Percentiles rank a stretch among this genome's conserved stretches.
Conservation (phyloP, 106 monocot genomes). For the Apostasia ramifera region DNA sequence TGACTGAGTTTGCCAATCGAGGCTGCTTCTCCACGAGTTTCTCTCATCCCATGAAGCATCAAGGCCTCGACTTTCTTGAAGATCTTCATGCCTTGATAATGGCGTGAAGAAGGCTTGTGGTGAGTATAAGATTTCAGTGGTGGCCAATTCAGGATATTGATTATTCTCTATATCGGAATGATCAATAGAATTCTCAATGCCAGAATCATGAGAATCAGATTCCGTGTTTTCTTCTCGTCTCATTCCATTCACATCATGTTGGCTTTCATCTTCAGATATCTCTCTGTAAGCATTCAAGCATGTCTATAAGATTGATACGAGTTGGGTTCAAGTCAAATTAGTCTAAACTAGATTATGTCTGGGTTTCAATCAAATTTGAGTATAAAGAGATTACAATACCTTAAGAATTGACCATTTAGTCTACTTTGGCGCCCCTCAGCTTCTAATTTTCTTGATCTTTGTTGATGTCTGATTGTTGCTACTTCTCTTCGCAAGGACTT, state of each 20-base stretch:
- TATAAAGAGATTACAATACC: not conserved
- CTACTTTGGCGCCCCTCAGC: not conserved
- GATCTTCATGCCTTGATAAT: conserved; percentile 11
- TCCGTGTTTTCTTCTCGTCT: not conserved
- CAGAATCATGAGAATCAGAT: too few relatives aligned
- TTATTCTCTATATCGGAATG: not conserved
- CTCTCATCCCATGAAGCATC: conserved; percentile 31
- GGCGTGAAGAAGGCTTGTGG: conserved; percentile 8
- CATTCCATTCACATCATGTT: not conserved
- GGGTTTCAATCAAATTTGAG: too few relatives aligned
- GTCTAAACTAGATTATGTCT: too few relatives aligned
- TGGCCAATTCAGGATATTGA: conserved; percentile 2
- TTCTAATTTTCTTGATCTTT: not conserved
- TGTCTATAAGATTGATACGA: too few relatives aligned
- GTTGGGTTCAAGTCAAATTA: too few relatives aligned
- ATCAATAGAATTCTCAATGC: not conserved
- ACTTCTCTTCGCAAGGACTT: conserved; percentile 13
- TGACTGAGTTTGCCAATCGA: conserved; percentile 4
- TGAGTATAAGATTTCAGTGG: conserved; percentile 8
- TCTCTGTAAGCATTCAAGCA: conserved; percentile 14
- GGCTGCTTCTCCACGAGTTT: not conserved
- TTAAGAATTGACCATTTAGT: not conserved
- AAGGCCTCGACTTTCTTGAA: conserved; percentile 19
- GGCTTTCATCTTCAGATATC: conserved; percentile 7
- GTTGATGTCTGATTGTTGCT: conserved; percentile 6